Percentiles rank a stretch among this genome's conserved stretches.
Evolutionary conservation across 164 flowering plant genomes (phyloP).

Genomic region (Berberis thunbergii): DNA sequence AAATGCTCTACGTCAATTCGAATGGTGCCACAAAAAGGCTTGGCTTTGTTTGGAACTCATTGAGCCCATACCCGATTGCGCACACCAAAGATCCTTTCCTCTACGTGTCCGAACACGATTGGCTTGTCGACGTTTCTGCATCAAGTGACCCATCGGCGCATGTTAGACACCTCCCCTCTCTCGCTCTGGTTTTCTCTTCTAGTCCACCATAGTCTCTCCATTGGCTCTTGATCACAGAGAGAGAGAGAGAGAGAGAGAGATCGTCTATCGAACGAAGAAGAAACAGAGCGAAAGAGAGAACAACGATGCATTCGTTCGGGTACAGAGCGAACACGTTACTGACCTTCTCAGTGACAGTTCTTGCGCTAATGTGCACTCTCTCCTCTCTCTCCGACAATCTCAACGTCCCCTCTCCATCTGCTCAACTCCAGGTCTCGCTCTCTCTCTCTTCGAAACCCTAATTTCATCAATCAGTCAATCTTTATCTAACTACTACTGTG

Average conservation of each 20-base stretch:
- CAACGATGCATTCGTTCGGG: slow-evolving; percentile 68
- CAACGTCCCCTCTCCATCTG: slow-evolving; percentile 56
- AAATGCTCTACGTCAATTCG: no score
- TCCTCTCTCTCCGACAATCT: slow-evolving; percentile 79
- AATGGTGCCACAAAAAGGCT: no score
- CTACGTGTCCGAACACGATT: no score
- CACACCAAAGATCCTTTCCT: no score
- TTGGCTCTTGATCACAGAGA: background rate
- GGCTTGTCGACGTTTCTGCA: no score
- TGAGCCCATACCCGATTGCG: no score
- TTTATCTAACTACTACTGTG: background rate
- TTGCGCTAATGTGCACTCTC: slow-evolving; percentile 69
- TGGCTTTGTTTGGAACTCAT: no score
- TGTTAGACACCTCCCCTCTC: background rate
- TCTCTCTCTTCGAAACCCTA: background rate
- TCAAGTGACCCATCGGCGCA: background rate
- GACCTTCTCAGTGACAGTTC: slow-evolving; percentile 66
- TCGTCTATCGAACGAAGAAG: background rate
- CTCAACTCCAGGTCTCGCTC: slow-evolving; percentile 49
- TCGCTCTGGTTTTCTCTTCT: no score
- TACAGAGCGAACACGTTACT: slow-evolving; percentile 76
- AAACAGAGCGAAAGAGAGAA: background rate
- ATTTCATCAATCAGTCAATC: background rate
- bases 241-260: slow-evolving; percentile 2
- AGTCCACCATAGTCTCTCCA: background rate